These are phyloP conservation scores for Skeletonema marinoi DNA, from an alignment of 108 stramenopile species.

Conservation along the genomic window DNA sequence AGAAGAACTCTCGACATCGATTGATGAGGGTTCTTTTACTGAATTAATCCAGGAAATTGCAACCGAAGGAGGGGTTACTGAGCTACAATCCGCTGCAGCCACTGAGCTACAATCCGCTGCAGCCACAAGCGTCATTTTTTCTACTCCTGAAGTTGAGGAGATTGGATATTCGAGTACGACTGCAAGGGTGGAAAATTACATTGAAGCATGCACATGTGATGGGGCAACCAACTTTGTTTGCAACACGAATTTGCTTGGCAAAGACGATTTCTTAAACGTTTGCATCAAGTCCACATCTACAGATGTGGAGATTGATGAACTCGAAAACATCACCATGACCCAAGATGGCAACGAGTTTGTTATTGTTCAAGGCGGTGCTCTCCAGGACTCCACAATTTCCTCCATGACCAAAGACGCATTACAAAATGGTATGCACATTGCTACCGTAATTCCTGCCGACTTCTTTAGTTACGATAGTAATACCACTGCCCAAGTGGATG, in stretches of 20 bases:
- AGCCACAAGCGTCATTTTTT: no score
- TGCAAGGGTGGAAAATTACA: not conserved
- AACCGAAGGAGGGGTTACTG: no score
- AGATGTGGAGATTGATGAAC: conserved; percentile 17
- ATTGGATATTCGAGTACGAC: not conserved
- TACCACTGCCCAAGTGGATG: not conserved
- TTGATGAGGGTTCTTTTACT: no score
- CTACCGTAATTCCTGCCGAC: not conserved
- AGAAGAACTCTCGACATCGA: no score
- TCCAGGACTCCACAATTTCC: not conserved
- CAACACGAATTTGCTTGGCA: conserved; percentile 5
- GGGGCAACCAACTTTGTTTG: conserved; percentile 18
- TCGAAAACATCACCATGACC: not conserved
- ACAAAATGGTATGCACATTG: not conserved
- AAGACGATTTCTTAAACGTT: conserved; percentile 15
- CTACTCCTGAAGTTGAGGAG: no score
- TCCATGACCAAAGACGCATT: not conserved
- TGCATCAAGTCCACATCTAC: conserved; percentile 24
- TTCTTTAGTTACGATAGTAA: not conserved
- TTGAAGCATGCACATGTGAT: conserved; percentile 31
- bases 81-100: no score
- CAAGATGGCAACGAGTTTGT: not conserved
- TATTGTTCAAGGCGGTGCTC: not conserved
- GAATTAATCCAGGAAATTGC: no score
- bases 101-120: no score